Percentiles rank a stretch among this genome's conserved stretches.
These are phyloP conservation scores for Pythium inflatum DNA, from an alignment of 352 stramenopile species.

Conservation along the genomic window DNA sequence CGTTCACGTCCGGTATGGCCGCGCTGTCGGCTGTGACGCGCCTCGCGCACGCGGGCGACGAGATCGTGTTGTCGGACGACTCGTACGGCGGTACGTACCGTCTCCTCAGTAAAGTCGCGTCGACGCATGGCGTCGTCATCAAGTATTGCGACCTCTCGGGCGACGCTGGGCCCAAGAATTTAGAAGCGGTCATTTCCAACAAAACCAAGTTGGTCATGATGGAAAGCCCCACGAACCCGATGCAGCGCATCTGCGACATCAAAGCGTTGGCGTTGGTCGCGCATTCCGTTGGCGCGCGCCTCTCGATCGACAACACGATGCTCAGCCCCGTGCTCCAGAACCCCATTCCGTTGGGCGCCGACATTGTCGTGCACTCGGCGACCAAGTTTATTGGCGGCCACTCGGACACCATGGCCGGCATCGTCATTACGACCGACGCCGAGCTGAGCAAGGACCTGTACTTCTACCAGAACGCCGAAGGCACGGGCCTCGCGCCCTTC, in stretches of 20 bases:
- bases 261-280: constrained; percentile 73
- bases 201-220: constrained; percentile 96
- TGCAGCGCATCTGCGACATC: constrained; percentile 95
- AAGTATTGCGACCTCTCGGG: constrained; percentile 89
- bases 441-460: constrained; percentile 84
- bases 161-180: constrained; percentile 61
- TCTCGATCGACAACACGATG: constrained; percentile 97
- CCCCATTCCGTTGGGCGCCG: constrained; percentile 92
- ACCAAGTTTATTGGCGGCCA: constrained; percentile 99
- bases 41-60: constrained; percentile 88
- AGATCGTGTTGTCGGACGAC: constrained; percentile 94
- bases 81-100: constrained; percentile 97
- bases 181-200: constrained; percentile 50
- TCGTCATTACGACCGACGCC: constrained; percentile 88
- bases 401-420: constrained; percentile 95
- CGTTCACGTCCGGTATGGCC: constrained; percentile 96
- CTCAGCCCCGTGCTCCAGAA: constrained; percentile 96
- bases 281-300: constrained; percentile 75
- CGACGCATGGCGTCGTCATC: constrained; percentile 76
- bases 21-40: constrained; percentile 92
- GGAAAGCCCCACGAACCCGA: constrained; percentile 97
- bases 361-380: constrained; percentile 96
- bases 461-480: constrained; percentile 91
- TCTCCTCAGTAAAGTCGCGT: constrained; percentile 88
- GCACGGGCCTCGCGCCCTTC: constrained; percentile 88